Percentiles rank a stretch among this genome's conserved stretches.
These are phyloP conservation scores for Omphalotus guepiniiformis DNA, from an alignment of 768 basidiomycete species.

Conservation along the genomic window DNA sequence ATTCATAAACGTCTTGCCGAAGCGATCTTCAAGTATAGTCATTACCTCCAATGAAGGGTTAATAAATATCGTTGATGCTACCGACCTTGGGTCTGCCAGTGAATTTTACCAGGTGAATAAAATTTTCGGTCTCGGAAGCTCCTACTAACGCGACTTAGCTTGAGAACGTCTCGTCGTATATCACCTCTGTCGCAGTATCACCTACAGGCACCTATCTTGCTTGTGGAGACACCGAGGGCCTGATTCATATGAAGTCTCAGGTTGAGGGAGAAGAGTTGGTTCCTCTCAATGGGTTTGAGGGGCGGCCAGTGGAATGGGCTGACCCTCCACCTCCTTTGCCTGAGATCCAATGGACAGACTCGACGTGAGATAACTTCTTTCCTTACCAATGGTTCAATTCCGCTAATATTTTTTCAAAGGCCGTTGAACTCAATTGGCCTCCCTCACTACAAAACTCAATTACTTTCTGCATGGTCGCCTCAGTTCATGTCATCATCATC, in stretches of 20 bases:
- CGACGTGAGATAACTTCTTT: constrained; percentile 52
- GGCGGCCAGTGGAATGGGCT: constrained; percentile 82
- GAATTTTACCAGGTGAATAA: constrained; percentile 76
- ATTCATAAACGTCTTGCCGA: constrained; percentile 79
- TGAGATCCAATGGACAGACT: constrained; percentile 75
- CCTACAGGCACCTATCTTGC: constrained; percentile 89
- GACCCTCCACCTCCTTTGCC: constrained; percentile 66
- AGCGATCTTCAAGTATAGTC: constrained; percentile 66
- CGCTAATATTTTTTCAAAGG: constrained; percentile 31
- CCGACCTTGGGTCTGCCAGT: constrained; percentile 56
- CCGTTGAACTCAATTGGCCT: constrained; percentile 88
- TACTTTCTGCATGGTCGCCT: constrained; percentile 72
- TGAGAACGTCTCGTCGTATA: constrained; percentile 59
- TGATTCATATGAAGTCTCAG: constrained; percentile 77
- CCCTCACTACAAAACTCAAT: constrained; percentile 70
- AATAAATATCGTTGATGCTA: constrained; percentile 80
- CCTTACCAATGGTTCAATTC: neutral
- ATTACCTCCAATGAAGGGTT: constrained; percentile 79
- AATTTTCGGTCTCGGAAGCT: neutral
- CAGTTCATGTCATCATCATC: constrained; percentile 32
- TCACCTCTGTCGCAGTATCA: constrained; percentile 79
- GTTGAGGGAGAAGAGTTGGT: constrained; percentile 53
- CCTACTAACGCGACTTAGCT: constrained; percentile 36
- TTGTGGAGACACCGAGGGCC: constrained; percentile 85
- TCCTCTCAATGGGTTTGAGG: constrained; percentile 89